Evolutionary conservation across 148 eudicot species (phyloP).

Genomic region (Chenopodium formosanum): DNA sequence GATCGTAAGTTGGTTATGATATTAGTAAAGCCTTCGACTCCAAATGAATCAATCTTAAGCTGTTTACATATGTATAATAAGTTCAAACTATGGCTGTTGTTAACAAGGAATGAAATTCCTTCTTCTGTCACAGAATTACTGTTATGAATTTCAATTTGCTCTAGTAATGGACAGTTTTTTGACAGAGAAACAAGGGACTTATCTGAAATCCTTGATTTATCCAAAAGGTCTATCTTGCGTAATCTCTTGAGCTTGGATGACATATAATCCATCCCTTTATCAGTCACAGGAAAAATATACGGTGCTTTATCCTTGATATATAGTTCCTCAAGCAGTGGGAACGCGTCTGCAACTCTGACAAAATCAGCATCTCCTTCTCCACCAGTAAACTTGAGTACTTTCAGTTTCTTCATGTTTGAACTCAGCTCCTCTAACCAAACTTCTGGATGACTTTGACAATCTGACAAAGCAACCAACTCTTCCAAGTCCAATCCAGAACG

Average conservation of each 20-base stretch:
- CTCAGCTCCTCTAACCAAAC: too few species aligned
- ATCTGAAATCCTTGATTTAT: conserved; percentile 19
- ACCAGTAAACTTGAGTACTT: too few species aligned
- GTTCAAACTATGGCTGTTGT: conserved; percentile 15
- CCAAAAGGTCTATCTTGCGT: conserved; percentile 15
- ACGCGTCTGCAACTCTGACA: too few species aligned
- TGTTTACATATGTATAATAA: conserved; percentile 9
- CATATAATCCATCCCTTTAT: conserved; percentile 23
- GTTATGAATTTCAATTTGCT: not conserved
- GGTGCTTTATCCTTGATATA: too few species aligned
- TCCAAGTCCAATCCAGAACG: too few species aligned
- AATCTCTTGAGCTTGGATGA: conserved; percentile 24
- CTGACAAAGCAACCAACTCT: too few species aligned
- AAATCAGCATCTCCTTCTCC: too few species aligned
- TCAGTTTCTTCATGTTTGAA: too few species aligned
- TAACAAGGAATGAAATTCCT: conserved; percentile 25
- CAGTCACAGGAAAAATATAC: conserved; percentile 17
- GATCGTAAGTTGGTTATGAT: conserved; percentile 7
- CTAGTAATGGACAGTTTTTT: conserved; percentile 17
- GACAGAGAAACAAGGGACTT: conserved; percentile 29
- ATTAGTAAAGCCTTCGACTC: not conserved
- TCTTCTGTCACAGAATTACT: conserved; percentile 12
- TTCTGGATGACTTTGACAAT: too few species aligned
- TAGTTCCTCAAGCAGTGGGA: too few species aligned
- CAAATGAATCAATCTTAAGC: not conserved